Evolutionary conservation across 2,329 filamentous ascomycete genomes (phyloP), one percentile per base, ranked within the genome.

Genomic region (Alternaria rosae): DNA sequence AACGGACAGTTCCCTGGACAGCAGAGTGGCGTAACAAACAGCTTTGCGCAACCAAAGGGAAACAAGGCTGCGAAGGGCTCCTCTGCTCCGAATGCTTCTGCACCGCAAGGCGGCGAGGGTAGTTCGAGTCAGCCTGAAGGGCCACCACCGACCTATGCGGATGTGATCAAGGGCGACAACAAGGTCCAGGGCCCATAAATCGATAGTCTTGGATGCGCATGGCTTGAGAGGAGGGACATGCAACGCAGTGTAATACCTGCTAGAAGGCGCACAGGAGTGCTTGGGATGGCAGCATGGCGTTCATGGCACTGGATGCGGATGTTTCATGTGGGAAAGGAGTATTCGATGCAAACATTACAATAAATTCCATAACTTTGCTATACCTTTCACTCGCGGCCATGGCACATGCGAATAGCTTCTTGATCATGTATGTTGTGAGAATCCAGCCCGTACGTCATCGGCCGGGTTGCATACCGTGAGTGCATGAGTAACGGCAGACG

Each of bases 91-190:
- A 64, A 59, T 44, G 66, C 68, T 35, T 15, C 41, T 8, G 59
- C 64, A 30, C 63, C 67, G 51, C 48, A 69, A 15, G 62, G 66
- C 57, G 73, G 71, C 12, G 68, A 75, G 61, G 70, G 71, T 15
- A 77, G 72, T 53, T 70, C 66, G 58, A 73, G 59, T 41, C 68
- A 71, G 58, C 74, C 74, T 12, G 82, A 68, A 75, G 83, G 87
- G 30, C 79, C 82, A 38, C 94, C 94, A 43, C 94, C 95, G 5
- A 92, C 91, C 13, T 98, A 98, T 79, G 91, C 92, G 15, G 92
- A 97, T 81, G 94, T 93, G 50, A 90, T 97, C 61, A 90, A 90
- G 73, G 93, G 92, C 1, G 94, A 98, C 76, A 83, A 97, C 81
- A 98, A 98, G 86, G 85, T 97, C 53, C 95, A 98, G 65, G 66